phyloP scores from a whole-genome alignment of 331 rosid species.

The Arachis monticola region DNA sequence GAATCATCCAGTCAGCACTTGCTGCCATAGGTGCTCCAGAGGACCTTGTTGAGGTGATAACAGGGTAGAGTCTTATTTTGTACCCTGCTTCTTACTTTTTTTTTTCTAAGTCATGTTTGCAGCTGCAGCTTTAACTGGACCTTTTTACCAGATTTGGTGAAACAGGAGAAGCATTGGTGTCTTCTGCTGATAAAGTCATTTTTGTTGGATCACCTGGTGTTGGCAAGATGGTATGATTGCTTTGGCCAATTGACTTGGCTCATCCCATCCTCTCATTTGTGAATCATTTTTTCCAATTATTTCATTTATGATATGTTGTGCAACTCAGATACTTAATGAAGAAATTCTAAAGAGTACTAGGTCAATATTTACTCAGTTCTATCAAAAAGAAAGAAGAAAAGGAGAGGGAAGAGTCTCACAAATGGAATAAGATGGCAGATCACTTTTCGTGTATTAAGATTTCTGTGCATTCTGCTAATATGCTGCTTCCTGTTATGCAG shows the following conservation, averaged over 20 bases:
- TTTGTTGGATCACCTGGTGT: slow-evolving; percentile 94
- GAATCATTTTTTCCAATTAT: slow-evolving; percentile 16
- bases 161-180: slow-evolving; percentile 89
- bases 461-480: slow-evolving; percentile 32
- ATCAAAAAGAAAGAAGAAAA: neutral
- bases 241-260: slow-evolving; percentile 34
- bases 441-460: slow-evolving; percentile 27
- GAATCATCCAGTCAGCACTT: slow-evolving; percentile 92
- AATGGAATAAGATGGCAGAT: slow-evolving; percentile 8
- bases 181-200: slow-evolving; percentile 85
- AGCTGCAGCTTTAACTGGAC: slow-evolving; percentile 33
- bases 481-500: slow-evolving; percentile 55
- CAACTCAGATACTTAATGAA: slow-evolving; percentile 20
- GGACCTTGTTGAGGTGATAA: slow-evolving; percentile 83
- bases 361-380: slow-evolving; percentile 30
- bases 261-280: slow-evolving; percentile 24
- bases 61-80: slow-evolving; percentile 63
- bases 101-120: slow-evolving; percentile 14
- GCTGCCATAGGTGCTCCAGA: slow-evolving; percentile 97
- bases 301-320: slow-evolving; percentile 26
- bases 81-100: slow-evolving; percentile 30
- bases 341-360: slow-evolving; percentile 9
- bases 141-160: slow-evolving; percentile 75
- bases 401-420: neutral
- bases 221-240: slow-evolving; percentile 82